Evolutionary conservation across 1,139 yeast genomes (phyloP), one percentile per base, ranked within the genome.

Genomic region (Geotrichum reessii): DNA sequence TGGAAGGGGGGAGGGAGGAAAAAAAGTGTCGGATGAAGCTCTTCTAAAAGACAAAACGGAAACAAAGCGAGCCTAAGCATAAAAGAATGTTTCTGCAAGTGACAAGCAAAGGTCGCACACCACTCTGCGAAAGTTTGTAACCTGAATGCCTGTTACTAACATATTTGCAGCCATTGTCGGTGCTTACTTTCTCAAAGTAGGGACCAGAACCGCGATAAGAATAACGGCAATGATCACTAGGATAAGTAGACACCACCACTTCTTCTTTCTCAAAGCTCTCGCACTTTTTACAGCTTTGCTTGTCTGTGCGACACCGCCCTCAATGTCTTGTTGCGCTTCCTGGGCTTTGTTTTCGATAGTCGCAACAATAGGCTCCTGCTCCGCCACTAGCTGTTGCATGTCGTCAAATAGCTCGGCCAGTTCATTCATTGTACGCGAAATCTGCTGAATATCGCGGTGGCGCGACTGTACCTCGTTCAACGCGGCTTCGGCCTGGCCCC

Each of bases 401-500:
- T 93, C 99, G 69, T 86, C 88, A 79, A 95, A 91, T 70, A 93
- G 82, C 76, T 89, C 96, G 52, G 96, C 90, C 73, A 93, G 83
- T 76, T 93, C 99, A 51, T 95, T 91, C 89, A 95, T 90, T 61
- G 97, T 87, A 76, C 88, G 86, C 76, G 92, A 98, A 74, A 95
- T 87, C 77, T 91, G 89, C 77, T 90, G 86, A 72, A 95, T 84
- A 76, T 93, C 99, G 71, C 89, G 86, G 78, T 95, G 99, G 78
- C 99, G 86, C 52, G 89, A 85, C 76, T 93, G 97, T 58, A 95
- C 99, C 75, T 95, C 99, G 68, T 90, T 88, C 68, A 93, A 81
- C 2, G 95, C 99, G 42, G 97, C 84, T 73, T 95, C 84, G 56
- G 99, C 98, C 75, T 93, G 97, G 66, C 99, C 99, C 69, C 96